phyloP scores from a whole-genome alignment of 73 alveolate genomes.

The Tetrahymena malaccensis region DNA sequence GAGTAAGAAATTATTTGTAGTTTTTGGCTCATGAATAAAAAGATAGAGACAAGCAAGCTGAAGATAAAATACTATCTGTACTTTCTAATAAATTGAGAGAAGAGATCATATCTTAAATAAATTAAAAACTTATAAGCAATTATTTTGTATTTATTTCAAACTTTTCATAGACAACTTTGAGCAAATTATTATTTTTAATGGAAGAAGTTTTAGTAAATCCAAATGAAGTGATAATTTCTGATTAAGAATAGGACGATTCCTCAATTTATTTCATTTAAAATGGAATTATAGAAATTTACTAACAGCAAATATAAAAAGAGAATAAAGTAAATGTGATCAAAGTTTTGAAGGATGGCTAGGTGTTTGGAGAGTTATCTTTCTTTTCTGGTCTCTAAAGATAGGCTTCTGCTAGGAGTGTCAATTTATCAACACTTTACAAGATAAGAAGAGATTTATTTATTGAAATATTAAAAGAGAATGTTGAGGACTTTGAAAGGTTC shows the following conservation, averaged over 20 bases:
- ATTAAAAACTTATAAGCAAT: background rate
- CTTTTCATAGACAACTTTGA: background rate
- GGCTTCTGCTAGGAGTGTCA: slow-evolving; percentile 15
- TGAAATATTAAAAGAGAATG: background rate
- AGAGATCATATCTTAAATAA: background rate
- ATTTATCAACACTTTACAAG: background rate
- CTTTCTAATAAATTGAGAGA: background rate
- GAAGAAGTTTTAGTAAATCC: background rate
- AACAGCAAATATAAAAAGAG: background rate
- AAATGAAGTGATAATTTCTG: background rate
- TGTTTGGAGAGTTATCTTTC: slow-evolving; percentile 20
- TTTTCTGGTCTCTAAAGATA: slow-evolving; percentile 13
- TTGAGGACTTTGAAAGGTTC: background rate
- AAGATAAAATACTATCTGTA: background rate
- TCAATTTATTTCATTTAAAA: background rate
- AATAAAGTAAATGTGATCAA: background rate
- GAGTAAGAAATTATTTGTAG: background rate
- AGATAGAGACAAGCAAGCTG: background rate
- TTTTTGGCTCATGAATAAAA: background rate
- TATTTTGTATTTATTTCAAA: background rate
- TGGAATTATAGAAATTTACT: background rate
- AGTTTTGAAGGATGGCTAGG: background rate
- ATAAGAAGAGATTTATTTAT: background rate
- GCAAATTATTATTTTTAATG: background rate
- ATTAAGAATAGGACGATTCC: background rate